Evolutionary conservation across 2,329 filamentous ascomycete genomes (phyloP).

Genomic region (Pseudogymnoascus pannorum): DNA sequence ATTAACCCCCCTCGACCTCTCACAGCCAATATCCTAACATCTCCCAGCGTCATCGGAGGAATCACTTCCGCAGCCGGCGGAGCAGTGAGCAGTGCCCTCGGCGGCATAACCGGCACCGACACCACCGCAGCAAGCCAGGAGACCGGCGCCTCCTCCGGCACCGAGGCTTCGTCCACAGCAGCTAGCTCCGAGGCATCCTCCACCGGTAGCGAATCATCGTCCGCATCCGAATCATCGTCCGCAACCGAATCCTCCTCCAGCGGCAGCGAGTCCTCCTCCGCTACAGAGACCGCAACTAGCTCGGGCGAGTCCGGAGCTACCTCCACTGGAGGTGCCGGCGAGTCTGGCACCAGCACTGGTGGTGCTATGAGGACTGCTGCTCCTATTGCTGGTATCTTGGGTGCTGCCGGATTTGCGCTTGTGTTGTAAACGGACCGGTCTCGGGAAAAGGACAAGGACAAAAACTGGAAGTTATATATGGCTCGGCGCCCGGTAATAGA

Average conservation of each 20-base stretch:
- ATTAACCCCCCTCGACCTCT: not conserved
- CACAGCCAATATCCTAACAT: not conserved
- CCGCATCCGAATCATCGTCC: not conserved
- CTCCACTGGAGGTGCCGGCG: not conserved
- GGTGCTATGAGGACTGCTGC: not conserved
- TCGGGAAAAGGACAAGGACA: not conserved
- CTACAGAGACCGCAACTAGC: not conserved
- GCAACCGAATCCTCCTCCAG: not conserved
- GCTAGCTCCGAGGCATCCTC: not conserved
- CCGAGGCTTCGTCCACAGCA: not conserved
- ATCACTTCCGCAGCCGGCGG: not conserved
- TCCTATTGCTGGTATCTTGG: not conserved
- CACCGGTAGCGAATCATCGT: not conserved
- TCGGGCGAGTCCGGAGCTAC: not conserved
- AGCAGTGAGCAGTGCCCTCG: not conserved
- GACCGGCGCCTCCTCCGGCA: not conserved
- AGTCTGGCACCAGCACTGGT: not conserved
- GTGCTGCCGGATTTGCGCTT: not conserved
- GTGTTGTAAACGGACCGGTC: not conserved
- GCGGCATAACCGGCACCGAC: not conserved
- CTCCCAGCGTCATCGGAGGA: not conserved
- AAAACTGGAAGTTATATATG: not conserved
- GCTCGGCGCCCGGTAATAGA: slow-evolving; percentile 6
- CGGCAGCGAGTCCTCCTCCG: not conserved
- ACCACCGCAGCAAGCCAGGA: not conserved